Conservation (phyloP, 768 basidiomycete species). For the Lactifluus pinguis region DNA sequence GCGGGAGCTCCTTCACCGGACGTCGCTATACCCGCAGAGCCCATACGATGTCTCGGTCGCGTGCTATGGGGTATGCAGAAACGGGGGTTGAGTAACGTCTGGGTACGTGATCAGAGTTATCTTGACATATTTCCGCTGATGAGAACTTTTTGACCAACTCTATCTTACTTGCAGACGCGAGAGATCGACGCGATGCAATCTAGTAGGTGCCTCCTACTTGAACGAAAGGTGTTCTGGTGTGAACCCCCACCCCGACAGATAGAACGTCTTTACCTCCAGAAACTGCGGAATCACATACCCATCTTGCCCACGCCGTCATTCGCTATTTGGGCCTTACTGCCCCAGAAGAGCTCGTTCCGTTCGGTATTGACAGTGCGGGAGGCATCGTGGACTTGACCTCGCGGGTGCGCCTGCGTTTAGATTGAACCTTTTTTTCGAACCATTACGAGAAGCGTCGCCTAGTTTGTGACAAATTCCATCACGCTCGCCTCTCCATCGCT, state of each 20-base stretch:
- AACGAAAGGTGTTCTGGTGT: not conserved
- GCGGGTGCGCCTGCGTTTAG: conserved; percentile 36
- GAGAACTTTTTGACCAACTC: not conserved
- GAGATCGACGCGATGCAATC: conserved; percentile 68
- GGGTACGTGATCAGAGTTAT: conserved; percentile 38
- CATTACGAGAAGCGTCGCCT: not conserved
- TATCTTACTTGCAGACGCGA: conserved; percentile 35
- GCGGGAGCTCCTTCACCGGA: conserved; percentile 39
- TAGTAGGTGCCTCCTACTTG: conserved; percentile 39
- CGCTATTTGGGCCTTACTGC: conserved; percentile 57
- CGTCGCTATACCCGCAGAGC: conserved; percentile 58
- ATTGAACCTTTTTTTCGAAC: not conserved
- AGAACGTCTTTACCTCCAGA: conserved; percentile 41
- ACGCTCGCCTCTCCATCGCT: conserved; percentile 73
- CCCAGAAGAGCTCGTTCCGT: conserved; percentile 48
- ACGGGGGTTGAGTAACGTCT: conserved; percentile 41
- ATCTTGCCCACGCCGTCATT: conserved; percentile 66
- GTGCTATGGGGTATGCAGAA: conserved; percentile 59
- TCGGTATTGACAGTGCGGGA: conserved; percentile 44
- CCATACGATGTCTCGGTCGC: conserved; percentile 69
- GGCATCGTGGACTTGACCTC: conserved; percentile 68
- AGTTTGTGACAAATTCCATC: conserved; percentile 93
- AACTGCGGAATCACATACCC: conserved; percentile 48
- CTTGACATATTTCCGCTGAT: not conserved
- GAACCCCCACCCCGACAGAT: conserved; percentile 34